Base-by-base conservation (phyloP, 2,329 filamentous ascomycete species). In the Penicillium sp. region DNA sequence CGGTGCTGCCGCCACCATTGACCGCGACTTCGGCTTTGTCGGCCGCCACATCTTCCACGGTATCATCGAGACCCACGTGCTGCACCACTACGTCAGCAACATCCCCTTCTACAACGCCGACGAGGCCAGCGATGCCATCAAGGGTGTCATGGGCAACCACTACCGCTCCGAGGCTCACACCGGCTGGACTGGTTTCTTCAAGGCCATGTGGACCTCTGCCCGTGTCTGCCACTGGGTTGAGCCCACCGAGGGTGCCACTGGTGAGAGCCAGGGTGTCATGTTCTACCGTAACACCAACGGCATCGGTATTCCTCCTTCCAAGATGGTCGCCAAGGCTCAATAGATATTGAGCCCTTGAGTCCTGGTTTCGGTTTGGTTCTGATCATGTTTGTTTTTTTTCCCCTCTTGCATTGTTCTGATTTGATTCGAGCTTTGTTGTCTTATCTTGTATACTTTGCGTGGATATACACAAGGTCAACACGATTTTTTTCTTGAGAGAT, bases 71-170 rank as follows among this genome's bases (percentile, higher is more conserved):
- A 97, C 93, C 48, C 93, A 97, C 79, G 93, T 97, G 59, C 89
- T 96, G 60, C 93, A 97, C 83, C 93, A 97, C 84, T 97, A 96
- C 78, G 86, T 97, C 75, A 93, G 89, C 78, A 91, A 87, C 71
- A 97, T 97, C 66, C 93, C 93, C 61, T 97, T 97, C 81, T 97
- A 97, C 81, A 84, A 97, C 76, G 93, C 92, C 71, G 92, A 96
- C 68, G 92, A 97, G 80, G 92, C 93, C 57, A 89, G 87, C 68
- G 92, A 97, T 68, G 92, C 92, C 70, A 96, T 97, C 84, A 92
- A 92, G 83, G 85, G 85, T 59, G 82, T 99, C 75, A 97, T 99
- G 93, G 94, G 94, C 75, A 82, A 83, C 70, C 94, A 99, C 83
- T 99, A 99, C 82, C 91, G 92, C 64, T 81, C 89, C 51, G 89